Percentiles rank a stretch among this genome's conserved stretches.
These are phyloP conservation scores for Oemleria cerasiformis DNA, from an alignment of 306 rosid species.

Conservation along the genomic window DNA sequence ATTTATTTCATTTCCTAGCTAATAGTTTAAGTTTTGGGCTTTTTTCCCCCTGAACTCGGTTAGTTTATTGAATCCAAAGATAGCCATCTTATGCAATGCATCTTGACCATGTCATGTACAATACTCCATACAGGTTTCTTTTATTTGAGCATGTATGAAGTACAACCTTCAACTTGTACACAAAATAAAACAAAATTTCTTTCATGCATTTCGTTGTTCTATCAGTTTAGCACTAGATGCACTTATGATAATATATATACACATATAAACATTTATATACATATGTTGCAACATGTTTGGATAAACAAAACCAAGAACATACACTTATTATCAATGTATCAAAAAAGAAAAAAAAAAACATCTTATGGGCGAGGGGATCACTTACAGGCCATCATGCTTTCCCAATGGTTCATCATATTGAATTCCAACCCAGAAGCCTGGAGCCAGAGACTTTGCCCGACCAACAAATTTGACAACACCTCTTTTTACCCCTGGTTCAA, in stretches of 20 bases:
- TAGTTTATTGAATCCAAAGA: no score
- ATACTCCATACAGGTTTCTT: no score
- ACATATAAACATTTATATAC: no score
- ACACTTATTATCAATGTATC: background rate
- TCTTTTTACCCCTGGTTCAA: slow-evolving; percentile 82
- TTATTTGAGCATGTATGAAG: no score
- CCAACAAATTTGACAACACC: slow-evolving; percentile 79
- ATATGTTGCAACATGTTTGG: background rate
- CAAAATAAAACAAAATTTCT: no score
- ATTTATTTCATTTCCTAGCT: background rate
- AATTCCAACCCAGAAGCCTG: slow-evolving; percentile 93
- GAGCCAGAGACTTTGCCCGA: slow-evolving; percentile 69
- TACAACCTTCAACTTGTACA: no score
- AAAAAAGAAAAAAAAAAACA: background rate
- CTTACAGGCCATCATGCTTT: slow-evolving; percentile 95
- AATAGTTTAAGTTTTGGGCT: no score
- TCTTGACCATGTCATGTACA: no score
- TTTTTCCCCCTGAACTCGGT: no score
- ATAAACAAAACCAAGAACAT: slow-evolving; percentile 6
- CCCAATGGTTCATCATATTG: slow-evolving; percentile 97
- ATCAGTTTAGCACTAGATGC: no score
- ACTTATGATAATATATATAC: background rate
- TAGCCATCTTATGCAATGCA: no score
- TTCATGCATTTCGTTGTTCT: no score
- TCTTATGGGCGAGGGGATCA: background rate